Evolutionary conservation across 345 rosid genomes (phyloP), one percentile per base, ranked within the genome.

Genomic region (Pseudoturritis turrita): DNA sequence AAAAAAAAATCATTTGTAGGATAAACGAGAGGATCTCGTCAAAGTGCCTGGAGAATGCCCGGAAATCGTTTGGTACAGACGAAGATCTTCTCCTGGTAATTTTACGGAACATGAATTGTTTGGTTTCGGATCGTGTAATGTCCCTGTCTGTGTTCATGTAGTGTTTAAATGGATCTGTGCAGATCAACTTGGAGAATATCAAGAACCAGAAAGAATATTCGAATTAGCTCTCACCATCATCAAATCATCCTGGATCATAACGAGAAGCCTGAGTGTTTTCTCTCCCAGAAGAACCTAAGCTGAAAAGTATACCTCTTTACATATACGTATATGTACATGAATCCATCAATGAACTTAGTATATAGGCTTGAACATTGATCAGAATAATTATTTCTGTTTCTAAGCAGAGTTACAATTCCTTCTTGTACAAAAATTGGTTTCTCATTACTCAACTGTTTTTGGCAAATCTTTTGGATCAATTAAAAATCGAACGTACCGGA

Each of bases 71-170:
- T 54, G 93, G 97, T 21, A 90, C 97, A 3, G 97, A 90, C 7
- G 97, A 90, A 80, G 97, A 90, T 84, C 87, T 90, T 80, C 86
- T 88, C 59, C 55, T 88, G 90, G 97, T 90, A 85, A 83, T 53
- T 33, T 47, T 21, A 63, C 47, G 26, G 15, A 46, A 64, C 67
- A 47, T 28, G 22, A 56, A 39, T 49, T 53, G 56, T 29, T 33
- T 76, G 10, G 45, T 12, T 55, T 28, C 47, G 65, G 31, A 19
- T 40, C 31, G 56, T 47, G 56, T 33, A 29, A 18, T 53, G 9
- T 6, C 4, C 18, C 5, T 37, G 7, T 54, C 19, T n/a, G 2
- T 22, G 57, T 46, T 75, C 14, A 64, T 62, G 7, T 53, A 31
- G 15, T 50, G 40, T 52, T 33, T 8, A 6, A 3, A 31, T 70